These are phyloP conservation scores for Cardamine chenopodiifolia DNA, from an alignment of 345 rosid species.

Conservation along the genomic window DNA sequence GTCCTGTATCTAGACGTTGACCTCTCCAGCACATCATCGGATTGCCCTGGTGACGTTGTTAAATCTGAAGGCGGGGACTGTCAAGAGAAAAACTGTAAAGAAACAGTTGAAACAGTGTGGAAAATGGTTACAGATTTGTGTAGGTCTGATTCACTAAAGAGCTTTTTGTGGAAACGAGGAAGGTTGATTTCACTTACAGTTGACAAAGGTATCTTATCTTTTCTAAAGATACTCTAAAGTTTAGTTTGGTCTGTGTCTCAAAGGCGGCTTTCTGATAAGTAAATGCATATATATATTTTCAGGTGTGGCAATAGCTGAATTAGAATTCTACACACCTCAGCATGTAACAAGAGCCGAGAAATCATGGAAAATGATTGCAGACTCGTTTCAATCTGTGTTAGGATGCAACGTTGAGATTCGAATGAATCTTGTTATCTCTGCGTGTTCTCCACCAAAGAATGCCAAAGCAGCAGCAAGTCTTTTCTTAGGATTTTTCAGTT, in stretches of 20 bases:
- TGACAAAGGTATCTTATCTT: constrained; percentile 58
- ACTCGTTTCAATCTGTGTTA: constrained; percentile 69
- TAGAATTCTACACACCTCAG: constrained; percentile 64
- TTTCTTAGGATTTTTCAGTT: constrained; percentile 69
- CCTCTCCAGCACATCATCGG: constrained; percentile 55
- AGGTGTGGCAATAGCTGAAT: constrained; percentile 81
- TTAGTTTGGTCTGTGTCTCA: not conserved
- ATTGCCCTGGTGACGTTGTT: constrained; percentile 51
- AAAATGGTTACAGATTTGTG: constrained; percentile 63
- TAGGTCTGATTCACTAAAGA: constrained; percentile 71
- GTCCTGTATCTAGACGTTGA: constrained; percentile 31
- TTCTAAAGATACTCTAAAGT: not conserved
- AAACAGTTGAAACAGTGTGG: constrained; percentile 73
- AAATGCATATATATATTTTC: constrained; percentile 1
- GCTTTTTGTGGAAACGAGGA: constrained; percentile 74
- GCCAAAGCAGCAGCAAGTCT: constrained; percentile 55
- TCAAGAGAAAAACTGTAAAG: constrained; percentile 47
- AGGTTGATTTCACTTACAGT: constrained; percentile 68
- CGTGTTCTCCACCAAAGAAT: constrained; percentile 50
- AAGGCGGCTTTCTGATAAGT: constrained; percentile 1
- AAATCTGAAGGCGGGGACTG: constrained; percentile 44
- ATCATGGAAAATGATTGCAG: constrained; percentile 93
- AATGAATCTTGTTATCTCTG: constrained; percentile 59
- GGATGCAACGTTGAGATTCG: constrained; percentile 91
- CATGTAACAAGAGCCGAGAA: constrained; percentile 79